Evolutionary conservation across 2,329 filamentous ascomycete species (phyloP).

Genomic region (Ophiostoma triangulosporum): DNA sequence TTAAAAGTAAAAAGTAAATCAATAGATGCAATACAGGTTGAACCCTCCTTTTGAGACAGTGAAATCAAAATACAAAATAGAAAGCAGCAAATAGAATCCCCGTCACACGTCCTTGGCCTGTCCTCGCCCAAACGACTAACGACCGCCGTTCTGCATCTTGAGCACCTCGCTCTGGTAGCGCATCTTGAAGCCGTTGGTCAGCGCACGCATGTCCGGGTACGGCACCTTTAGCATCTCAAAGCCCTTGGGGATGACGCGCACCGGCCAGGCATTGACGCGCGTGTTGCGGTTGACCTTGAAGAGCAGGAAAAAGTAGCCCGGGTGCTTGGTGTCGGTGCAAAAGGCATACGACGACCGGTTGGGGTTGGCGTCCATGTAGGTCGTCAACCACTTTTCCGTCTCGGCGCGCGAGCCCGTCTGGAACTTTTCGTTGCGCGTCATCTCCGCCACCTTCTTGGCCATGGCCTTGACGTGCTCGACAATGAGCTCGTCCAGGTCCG

Average conservation of each 20-base stretch:
- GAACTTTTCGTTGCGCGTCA: constrained; percentile 91
- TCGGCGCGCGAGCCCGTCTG: constrained; percentile 67
- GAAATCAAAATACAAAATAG: neutral
- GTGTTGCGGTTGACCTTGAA: constrained; percentile 82
- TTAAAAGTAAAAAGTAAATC: too few species aligned
- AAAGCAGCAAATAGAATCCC: neutral
- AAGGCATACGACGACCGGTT: constrained; percentile 89
- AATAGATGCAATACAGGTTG: too few species aligned
- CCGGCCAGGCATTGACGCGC: constrained; percentile 62
- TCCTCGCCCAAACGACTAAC: constrained; percentile 2
- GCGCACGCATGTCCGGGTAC: constrained; percentile 86
- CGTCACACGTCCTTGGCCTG: neutral
- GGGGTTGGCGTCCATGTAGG: constrained; percentile 92
- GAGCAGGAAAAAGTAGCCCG: constrained; percentile 89
- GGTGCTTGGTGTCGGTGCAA: constrained; percentile 82
- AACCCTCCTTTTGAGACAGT: too few species aligned
- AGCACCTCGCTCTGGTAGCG: constrained; percentile 54
- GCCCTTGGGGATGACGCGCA: constrained; percentile 84
- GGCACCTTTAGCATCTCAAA: constrained; percentile 80
- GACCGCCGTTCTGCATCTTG: constrained; percentile 34
- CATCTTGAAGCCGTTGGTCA: constrained; percentile 96
- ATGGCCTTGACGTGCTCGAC: constrained; percentile 95
- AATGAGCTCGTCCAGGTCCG: constrained; percentile 92
- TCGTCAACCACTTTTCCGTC: constrained; percentile 89
- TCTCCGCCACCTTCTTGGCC: constrained; percentile 93